phyloP scores from a whole-genome alignment of 23 red algal genomes.

The Gracilaria domingensis region DNA sequence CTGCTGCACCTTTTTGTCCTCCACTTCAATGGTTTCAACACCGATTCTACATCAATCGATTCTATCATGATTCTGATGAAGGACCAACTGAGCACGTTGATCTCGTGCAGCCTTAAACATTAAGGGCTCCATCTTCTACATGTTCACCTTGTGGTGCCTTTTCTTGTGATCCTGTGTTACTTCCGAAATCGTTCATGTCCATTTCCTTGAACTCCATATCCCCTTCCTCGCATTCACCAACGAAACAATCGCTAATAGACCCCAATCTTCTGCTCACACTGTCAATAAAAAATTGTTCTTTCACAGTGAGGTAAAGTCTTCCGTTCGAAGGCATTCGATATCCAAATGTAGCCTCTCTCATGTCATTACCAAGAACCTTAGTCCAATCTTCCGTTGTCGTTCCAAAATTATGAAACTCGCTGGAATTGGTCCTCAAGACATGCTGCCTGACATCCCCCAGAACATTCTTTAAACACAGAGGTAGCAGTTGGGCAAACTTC shows the following conservation, averaged over 20 bases:
- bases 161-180: background rate
- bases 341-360: background rate
- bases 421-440: background rate
- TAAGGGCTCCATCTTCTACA: background rate
- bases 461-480: background rate
- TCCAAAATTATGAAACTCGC: background rate
- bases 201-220: background rate
- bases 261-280: background rate
- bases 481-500: background rate
- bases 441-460: background rate
- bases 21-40: background rate
- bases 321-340: background rate
- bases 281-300: background rate
- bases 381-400: background rate
- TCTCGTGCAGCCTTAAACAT: no score
- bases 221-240: background rate
- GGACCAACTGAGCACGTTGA: background rate
- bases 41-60: constrained; percentile 1
- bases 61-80: background rate
- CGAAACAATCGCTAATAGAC: background rate
- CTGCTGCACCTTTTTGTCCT: background rate
- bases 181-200: background rate
- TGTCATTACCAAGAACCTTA: background rate
- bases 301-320: background rate
- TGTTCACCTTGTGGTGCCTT: background rate